A percentile compares a stretch with the other conserved stretches of the same genome.
Evolutionary conservation across 441 rosid genomes (phyloP).

Genomic region (Manihot esculenta): DNA sequence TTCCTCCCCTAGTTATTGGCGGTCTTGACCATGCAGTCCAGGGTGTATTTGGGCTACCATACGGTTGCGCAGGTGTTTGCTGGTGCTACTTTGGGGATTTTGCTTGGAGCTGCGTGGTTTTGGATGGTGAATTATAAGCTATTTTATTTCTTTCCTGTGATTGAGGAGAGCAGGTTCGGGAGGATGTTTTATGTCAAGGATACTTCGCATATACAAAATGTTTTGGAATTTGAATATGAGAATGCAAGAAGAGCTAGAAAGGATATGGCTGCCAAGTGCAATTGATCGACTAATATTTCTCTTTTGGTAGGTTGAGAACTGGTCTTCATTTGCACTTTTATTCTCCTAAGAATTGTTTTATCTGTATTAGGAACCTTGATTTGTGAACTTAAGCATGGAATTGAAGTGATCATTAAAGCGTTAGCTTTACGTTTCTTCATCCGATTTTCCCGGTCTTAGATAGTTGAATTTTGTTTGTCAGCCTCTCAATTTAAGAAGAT

Average conservation of each 20-base stretch:
- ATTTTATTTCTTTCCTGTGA: slow-evolving; percentile 50
- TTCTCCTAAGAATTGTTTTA: too few species aligned
- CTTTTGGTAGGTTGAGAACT: slow-evolving; percentile 31
- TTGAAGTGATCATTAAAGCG: too few species aligned
- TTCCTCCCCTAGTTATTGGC: slow-evolving; percentile 62
- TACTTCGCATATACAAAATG: slow-evolving; percentile 83
- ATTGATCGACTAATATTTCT: slow-evolving; percentile 30
- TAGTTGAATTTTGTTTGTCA: too few species aligned
- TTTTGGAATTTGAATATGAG: slow-evolving; percentile 87
- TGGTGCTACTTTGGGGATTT: slow-evolving; percentile 61
- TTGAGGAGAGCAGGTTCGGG: slow-evolving; percentile 77
- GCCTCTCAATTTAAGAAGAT: too few species aligned
- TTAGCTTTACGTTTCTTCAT: too few species aligned
- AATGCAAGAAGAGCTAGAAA: slow-evolving; percentile 82
- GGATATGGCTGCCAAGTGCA: slow-evolving; percentile 40
- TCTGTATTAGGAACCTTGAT: too few species aligned
- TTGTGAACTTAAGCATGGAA: too few species aligned
- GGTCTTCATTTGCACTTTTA: background rate
- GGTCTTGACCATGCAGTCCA: slow-evolving; percentile 70
- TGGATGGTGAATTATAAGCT: slow-evolving; percentile 69
- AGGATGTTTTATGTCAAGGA: slow-evolving; percentile 76
- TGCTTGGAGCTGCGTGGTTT: slow-evolving; percentile 72
- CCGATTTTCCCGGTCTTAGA: too few species aligned
- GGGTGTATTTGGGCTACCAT: slow-evolving; percentile 92
- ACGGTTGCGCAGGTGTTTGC: slow-evolving; percentile 80